Percentiles rank a stretch among this genome's conserved stretches.
Conservation (phyloP, 768 basidiomycete genomes). For the Rhodotorula taiwanensis region DNA sequence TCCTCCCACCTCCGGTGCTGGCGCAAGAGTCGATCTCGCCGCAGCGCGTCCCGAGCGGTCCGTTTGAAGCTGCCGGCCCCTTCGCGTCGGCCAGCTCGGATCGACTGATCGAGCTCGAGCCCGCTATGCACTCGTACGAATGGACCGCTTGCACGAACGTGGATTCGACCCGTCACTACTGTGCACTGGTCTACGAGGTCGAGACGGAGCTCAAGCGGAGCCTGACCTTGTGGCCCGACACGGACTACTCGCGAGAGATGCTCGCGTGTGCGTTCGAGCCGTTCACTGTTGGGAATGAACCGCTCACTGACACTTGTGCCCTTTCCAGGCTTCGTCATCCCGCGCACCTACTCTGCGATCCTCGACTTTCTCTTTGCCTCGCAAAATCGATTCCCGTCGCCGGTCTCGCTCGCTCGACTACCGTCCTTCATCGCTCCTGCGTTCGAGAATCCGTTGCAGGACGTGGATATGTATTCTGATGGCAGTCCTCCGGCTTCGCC, state of each 20-base stretch:
- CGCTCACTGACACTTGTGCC: not conserved
- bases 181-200: slow-evolving; percentile 11
- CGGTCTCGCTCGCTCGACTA: slow-evolving; percentile 3
- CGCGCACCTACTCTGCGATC: slow-evolving; percentile 15
- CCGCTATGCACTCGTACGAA: no score
- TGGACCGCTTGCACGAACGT: slow-evolving; percentile 10
- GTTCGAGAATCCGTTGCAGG: no score
- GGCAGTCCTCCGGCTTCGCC: slow-evolving; percentile 26
- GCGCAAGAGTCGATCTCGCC: not conserved
- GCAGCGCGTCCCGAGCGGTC: not conserved
- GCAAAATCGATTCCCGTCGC: slow-evolving; percentile 21
- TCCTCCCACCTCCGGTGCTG: not conserved
- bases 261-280: slow-evolving; percentile 5
- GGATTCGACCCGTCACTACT: slow-evolving; percentile 5
- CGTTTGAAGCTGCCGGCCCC: no score
- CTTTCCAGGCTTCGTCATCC: slow-evolving; percentile 17
- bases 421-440: slow-evolving; percentile 13
- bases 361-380: slow-evolving; percentile 32
- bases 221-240: slow-evolving; percentile 24
- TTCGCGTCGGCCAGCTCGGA: slow-evolving; percentile 1
- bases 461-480: slow-evolving; percentile 8
- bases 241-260: slow-evolving; percentile 25
- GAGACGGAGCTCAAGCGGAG: slow-evolving; percentile 19
- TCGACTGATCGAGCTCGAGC: not conserved
- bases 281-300: no score